Percentiles rank a stretch among this genome's conserved stretches.
These are phyloP conservation scores for Ceratobasidium sp. DNA, from an alignment of 1,284 basidiomycete species.

Conservation along the genomic window DNA sequence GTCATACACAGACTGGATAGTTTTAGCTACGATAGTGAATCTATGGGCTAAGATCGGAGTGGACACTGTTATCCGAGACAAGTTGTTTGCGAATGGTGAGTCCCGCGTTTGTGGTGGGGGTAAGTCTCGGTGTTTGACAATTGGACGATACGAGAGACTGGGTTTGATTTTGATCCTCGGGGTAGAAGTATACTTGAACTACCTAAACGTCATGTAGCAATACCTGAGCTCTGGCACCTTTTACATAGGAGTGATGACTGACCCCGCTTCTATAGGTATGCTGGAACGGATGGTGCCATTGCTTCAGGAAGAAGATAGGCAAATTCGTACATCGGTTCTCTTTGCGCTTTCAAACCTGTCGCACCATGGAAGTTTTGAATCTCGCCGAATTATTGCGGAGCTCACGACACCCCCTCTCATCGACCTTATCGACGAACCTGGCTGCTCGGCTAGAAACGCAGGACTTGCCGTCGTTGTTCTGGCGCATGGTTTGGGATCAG, in stretches of 20 bases:
- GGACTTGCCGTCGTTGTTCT: slow-evolving; percentile 24
- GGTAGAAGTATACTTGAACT: too few species aligned
- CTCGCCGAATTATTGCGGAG: slow-evolving; percentile 15
- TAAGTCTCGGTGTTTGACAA: too few species aligned
- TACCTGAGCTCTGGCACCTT: too few species aligned
- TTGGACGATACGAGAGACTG: too few species aligned
- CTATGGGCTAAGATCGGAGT: slow-evolving; percentile 31
- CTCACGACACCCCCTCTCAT: slow-evolving; percentile 10
- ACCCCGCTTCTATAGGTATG: slow-evolving; percentile 34
- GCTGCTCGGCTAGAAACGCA: slow-evolving; percentile 1
- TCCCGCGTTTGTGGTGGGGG: too few species aligned
- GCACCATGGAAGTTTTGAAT: slow-evolving; percentile 19
- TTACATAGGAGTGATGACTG: too few species aligned
- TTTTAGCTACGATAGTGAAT: slow-evolving; percentile 21
- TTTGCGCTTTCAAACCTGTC: slow-evolving; percentile 34
- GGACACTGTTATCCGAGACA: slow-evolving; percentile 18
- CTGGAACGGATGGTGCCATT: slow-evolving; percentile 23
- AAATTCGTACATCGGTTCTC: slow-evolving; percentile 23
- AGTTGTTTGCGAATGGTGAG: slow-evolving; percentile 21
- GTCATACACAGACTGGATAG: slow-evolving; percentile 16
- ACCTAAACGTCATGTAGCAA: too few species aligned
- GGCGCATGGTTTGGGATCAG: neutral
- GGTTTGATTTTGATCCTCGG: too few species aligned
- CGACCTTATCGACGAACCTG: slow-evolving; percentile 18
- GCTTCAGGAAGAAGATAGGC: neutral